Conservation (phyloP, 306 rosid genomes). For the Begonia fuchsioides region DNA sequence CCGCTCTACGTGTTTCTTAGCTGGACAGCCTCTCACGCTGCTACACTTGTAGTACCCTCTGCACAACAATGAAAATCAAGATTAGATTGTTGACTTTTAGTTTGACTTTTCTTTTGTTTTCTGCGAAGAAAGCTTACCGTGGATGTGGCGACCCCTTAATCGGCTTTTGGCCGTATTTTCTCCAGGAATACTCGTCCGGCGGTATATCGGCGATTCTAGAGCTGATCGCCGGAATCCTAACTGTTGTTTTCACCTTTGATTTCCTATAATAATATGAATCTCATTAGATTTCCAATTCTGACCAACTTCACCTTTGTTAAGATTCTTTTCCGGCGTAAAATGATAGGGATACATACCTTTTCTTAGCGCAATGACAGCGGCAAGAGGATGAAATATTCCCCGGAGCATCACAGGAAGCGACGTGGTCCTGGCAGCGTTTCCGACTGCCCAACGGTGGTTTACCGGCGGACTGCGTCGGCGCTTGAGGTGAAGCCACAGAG, state of each 20-base stretch:
- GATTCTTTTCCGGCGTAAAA: too few species aligned
- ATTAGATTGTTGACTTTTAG: too few species aligned
- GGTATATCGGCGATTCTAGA: constrained; percentile 63
- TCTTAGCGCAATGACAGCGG: constrained; percentile 61
- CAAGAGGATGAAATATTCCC: constrained; percentile 28
- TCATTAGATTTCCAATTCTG: background rate
- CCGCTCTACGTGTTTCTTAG: constrained; percentile 90
- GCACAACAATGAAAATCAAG: background rate
- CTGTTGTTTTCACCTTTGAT: constrained; percentile 30
- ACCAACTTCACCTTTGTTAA: background rate
- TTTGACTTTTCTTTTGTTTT: too few species aligned
- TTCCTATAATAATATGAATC: constrained; percentile 21
- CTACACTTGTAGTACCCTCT: constrained; percentile 96
- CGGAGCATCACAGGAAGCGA: constrained; percentile 10
- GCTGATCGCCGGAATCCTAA: constrained; percentile 58
- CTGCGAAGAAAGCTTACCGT: constrained; percentile 22
- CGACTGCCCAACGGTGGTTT: constrained; percentile 49
- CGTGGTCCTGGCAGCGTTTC: constrained; percentile 33
- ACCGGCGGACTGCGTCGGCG: constrained; percentile 19
- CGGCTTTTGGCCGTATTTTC: constrained; percentile 78
- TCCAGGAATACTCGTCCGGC: constrained; percentile 58
- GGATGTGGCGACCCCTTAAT: constrained; percentile 75
- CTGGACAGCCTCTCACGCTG: constrained; percentile 99
- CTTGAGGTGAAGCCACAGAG: constrained; percentile 12
- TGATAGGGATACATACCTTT: constrained; percentile 31